These are phyloP conservation scores for Geranium rotundifolium DNA, from an alignment of 345 rosid genomes.

Conservation along the genomic window DNA sequence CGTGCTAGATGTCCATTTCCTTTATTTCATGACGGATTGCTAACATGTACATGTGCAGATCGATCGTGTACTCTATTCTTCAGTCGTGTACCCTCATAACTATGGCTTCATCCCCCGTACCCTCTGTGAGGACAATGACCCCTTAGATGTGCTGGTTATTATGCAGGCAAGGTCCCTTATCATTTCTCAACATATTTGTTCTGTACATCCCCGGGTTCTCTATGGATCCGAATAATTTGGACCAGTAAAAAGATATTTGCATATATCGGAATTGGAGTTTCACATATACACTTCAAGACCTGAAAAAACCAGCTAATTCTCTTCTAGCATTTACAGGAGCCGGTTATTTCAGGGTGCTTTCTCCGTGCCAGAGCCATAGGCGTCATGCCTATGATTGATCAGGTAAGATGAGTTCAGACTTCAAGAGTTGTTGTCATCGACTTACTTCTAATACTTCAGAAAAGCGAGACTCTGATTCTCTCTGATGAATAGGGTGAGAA, in stretches of 20 bases:
- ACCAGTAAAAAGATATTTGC: background rate
- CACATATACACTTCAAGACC: too few species aligned
- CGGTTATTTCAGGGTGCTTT: constrained; percentile 93
- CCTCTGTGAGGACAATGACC: constrained; percentile 95
- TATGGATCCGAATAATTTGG: background rate
- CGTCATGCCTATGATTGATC: constrained; percentile 98
- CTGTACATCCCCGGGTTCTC: background rate
- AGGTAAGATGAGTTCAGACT: constrained; percentile 24
- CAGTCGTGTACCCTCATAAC: constrained; percentile 98
- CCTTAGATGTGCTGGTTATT: constrained; percentile 78
- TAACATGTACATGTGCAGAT: constrained; percentile 28
- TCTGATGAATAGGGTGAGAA: constrained; percentile 60
- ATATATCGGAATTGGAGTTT: too few species aligned
- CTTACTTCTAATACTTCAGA: background rate
- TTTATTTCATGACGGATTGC: too few species aligned
- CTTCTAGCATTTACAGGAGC: constrained; percentile 41
- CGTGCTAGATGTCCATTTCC: background rate
- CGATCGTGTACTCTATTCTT: constrained; percentile 75
- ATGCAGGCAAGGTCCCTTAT: constrained; percentile 59
- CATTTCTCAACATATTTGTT: background rate
- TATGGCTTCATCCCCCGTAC: constrained; percentile 95
- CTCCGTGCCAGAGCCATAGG: constrained; percentile 94
- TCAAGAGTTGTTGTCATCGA: background rate
- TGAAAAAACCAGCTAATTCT: background rate
- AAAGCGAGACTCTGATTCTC: background rate